Base-by-base conservation (phyloP, 2,329 filamentous ascomycete genomes). In the Amauroascus niger region DNA sequence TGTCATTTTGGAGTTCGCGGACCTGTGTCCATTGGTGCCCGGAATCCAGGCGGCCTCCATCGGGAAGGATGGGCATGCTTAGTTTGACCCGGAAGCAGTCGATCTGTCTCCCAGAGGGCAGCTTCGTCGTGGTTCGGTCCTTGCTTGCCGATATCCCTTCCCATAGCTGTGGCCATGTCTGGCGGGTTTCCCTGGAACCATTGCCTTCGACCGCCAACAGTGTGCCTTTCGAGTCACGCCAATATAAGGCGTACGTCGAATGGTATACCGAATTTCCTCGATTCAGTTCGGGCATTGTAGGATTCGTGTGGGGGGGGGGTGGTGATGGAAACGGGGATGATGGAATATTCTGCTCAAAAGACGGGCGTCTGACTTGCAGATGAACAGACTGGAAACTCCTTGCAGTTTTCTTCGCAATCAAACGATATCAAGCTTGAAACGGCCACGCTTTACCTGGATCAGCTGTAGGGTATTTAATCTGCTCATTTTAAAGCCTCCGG, bases 191-290 rank as follows among this genome's bases (percentile, higher is more conserved):
- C 13, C 16, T 40, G n/a, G 48, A 40, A 14, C 39, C 33, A 30
- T 40, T 40, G 6, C 48, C 48, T 28, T 40, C 33, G 8, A 40
- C 39, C n/a, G 35, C 39, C 20, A 50, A 33, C 33, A 50, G 33
- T 14, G 14, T 26, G 33, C 48, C 48, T 8, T 16, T 50, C 24
- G 48, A n/a, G 32, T 50, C 48, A 26, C 48, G 48, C 35, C 35
- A 40, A 43, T 50, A 50, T 18, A 50, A 14, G 48, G 48, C 48
- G 20, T 40, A 43, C 35, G 48, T 50, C 39, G 33, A 43, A 43
- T 50, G 48, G 18, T 40, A 50, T 40, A 43, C 16, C 13, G 48
- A 50, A 8, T n/a, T 22, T 16, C 48, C 48, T 40, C 26, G n/a
- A 28, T 50, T 50, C n/a, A 43, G 35, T 7, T 20, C 13, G 20